Evolutionary conservation across 129 eudicot species (phyloP).

Genomic region (Centaurea solstitialis): DNA sequence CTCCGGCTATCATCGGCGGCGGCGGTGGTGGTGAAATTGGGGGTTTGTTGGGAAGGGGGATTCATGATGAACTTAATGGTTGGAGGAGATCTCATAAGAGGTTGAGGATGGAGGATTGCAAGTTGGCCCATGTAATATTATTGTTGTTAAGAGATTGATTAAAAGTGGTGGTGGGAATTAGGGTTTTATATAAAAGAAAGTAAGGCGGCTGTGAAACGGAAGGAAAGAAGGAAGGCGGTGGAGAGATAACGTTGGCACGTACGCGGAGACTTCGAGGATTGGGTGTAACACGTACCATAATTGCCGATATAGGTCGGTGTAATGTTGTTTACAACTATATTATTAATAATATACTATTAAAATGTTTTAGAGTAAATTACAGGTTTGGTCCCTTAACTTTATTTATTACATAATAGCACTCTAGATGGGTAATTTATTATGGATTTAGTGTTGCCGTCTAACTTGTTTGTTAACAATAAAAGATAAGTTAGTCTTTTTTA

Average conservation of each 20-base stretch:
- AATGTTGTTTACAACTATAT: neutral
- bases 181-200: neutral
- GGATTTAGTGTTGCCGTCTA: no score
- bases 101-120: slow-evolving; percentile 31
- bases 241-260: slow-evolving; percentile 1
- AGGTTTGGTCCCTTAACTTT: neutral
- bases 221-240: neutral
- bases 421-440: no score
- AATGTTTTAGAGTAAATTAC: neutral
- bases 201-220: neutral
- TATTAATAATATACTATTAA: no score
- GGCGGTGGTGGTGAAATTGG: slow-evolving; percentile 8
- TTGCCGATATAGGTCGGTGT: neutral
- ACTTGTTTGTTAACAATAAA: no score
- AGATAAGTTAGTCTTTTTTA: no score
- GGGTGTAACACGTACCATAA: neutral
- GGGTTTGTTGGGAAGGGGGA: slow-evolving; percentile 11
- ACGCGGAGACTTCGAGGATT: neutral
- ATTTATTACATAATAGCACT: no score
- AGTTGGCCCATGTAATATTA: slow-evolving; percentile 25
- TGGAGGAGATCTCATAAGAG: slow-evolving; percentile 23
- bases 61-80: neutral
- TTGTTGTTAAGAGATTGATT: no score
- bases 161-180: neutral
- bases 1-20: slow-evolving; percentile 23